These are phyloP conservation scores for Phytopythium vexans DNA, from an alignment of 352 stramenopile genomes.

Conservation along the genomic window DNA sequence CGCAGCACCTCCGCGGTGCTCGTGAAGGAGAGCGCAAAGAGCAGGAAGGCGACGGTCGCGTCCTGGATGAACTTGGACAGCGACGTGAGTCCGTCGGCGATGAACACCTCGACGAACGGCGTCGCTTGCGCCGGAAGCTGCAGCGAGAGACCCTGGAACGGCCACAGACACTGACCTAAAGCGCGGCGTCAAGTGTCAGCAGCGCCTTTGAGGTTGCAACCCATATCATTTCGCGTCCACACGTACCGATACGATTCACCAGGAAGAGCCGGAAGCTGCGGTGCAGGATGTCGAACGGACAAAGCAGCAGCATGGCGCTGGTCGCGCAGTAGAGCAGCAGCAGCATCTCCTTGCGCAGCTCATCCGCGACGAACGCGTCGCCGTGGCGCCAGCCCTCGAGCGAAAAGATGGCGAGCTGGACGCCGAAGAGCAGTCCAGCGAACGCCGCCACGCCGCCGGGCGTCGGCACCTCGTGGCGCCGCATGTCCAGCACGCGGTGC, in stretches of 20 bases:
- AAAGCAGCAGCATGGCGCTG: slow-evolving; percentile 44
- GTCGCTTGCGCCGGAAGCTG: slow-evolving; percentile 47
- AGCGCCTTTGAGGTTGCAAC: neutral
- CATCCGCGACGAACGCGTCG: slow-evolving; percentile 41
- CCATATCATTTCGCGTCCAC: neutral
- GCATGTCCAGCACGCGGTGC: slow-evolving; percentile 70
- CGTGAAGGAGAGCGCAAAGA: slow-evolving; percentile 57
- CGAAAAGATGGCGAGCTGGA: slow-evolving; percentile 61
- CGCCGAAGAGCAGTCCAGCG: slow-evolving; percentile 18
- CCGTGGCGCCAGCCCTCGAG: slow-evolving; percentile 36
- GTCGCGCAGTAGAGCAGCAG: slow-evolving; percentile 58
- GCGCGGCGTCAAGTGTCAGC: neutral
- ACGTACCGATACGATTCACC: slow-evolving; percentile 38
- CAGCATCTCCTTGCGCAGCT: slow-evolving; percentile 64
- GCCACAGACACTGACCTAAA: slow-evolving; percentile 48
- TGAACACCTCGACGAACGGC: slow-evolving; percentile 77
- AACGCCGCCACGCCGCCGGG: slow-evolving; percentile 39
- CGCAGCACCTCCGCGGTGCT: slow-evolving; percentile 35
- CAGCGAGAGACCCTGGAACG: slow-evolving; percentile 54
- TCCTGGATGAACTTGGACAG: slow-evolving; percentile 86
- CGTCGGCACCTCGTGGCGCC: slow-evolving; percentile 53
- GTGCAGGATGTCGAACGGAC: slow-evolving; percentile 65
- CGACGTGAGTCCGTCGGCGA: slow-evolving; percentile 78
- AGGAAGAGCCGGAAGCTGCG: slow-evolving; percentile 65
- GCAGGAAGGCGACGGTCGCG: slow-evolving; percentile 50